A percentile compares a stretch with the other conserved stretches of the same genome.
phyloP scores from a whole-genome alignment of 345 rosid species.

The Schrenkiella parvula region DNA sequence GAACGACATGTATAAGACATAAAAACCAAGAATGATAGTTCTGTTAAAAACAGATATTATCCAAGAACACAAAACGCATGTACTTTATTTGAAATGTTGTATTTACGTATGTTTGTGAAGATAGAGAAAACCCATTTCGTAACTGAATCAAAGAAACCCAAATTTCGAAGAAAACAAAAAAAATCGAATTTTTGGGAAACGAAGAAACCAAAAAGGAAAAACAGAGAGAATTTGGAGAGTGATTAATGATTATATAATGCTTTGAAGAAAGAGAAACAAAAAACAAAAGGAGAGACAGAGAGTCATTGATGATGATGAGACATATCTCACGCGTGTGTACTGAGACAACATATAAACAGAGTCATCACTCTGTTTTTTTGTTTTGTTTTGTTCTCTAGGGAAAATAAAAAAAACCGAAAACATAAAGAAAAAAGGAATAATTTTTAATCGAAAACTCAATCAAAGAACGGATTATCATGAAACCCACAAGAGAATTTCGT shows the following conservation, averaged over 20 bases:
- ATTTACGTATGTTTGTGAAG: background rate
- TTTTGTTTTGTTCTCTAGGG: conserved; percentile 31
- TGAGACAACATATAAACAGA: conserved; percentile 21
- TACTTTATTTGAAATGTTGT: too few relatives aligned
- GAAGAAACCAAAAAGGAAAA: background rate
- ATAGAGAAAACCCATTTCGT: background rate
- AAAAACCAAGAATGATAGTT: background rate
- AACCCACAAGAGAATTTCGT: conserved; percentile 17
- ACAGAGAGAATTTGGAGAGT: conserved; percentile 14
- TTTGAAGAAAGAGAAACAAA: conserved; percentile 13
- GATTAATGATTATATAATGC: conserved; percentile 19
- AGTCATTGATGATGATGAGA: conserved; percentile 24
- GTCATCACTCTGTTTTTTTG: conserved; percentile 24
- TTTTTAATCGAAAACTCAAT: background rate
- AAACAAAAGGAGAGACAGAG: conserved; percentile 1
- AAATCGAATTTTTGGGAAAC: conserved; percentile 6
- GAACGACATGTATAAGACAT: background rate
- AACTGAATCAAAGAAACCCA: background rate
- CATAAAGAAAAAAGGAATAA: background rate
- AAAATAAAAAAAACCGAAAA: background rate
- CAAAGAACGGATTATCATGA: conserved; percentile 15
- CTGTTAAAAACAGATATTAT: background rate
- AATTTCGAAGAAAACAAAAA: background rate
- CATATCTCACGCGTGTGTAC: conserved; percentile 28
- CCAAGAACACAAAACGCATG: background rate